A percentile compares a stretch with the other conserved stretches of the same genome.
These are phyloP conservation scores for Pelagophyceae sp. DNA, from an alignment of 352 stramenopile species.

Conservation along the genomic window DNA sequence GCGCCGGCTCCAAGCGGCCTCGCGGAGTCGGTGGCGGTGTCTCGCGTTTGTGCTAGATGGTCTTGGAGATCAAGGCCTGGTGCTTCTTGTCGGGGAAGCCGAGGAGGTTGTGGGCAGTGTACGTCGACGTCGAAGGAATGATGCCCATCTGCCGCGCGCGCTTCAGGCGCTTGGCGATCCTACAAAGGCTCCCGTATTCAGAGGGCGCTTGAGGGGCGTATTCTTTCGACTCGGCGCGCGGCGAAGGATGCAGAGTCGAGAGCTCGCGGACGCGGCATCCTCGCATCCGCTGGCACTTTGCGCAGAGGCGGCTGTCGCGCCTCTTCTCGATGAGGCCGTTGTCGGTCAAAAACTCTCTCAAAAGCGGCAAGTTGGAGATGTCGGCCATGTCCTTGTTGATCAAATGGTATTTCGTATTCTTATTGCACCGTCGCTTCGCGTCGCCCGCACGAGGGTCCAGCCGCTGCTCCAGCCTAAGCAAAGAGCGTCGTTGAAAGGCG, in stretches of 20 bases:
- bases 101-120: neutral
- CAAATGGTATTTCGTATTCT: neutral
- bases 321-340: slow-evolving; percentile 23
- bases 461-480: too few species aligned
- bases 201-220: too few species aligned
- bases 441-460: too few species aligned
- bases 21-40: neutral
- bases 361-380: slow-evolving; percentile 19
- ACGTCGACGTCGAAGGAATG: slow-evolving; percentile 8
- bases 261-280: too few species aligned
- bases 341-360: slow-evolving; percentile 22
- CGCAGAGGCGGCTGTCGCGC: slow-evolving; percentile 23
- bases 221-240: too few species aligned
- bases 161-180: slow-evolving; percentile 8
- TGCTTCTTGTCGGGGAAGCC: neutral
- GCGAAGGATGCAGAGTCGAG: too few species aligned
- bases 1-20: neutral
- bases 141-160: slow-evolving; percentile 27
- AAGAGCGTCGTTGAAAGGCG: too few species aligned
- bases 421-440: neutral
- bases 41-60: neutral
- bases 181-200: too few species aligned
- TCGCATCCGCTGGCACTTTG: slow-evolving; percentile 25
- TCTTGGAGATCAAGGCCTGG: neutral
- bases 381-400: slow-evolving; percentile 13